Evolutionary conservation across 1,284 basidiomycete genomes (phyloP), one percentile per base, ranked within the genome.

Genomic region (Ustilago curta): DNA sequence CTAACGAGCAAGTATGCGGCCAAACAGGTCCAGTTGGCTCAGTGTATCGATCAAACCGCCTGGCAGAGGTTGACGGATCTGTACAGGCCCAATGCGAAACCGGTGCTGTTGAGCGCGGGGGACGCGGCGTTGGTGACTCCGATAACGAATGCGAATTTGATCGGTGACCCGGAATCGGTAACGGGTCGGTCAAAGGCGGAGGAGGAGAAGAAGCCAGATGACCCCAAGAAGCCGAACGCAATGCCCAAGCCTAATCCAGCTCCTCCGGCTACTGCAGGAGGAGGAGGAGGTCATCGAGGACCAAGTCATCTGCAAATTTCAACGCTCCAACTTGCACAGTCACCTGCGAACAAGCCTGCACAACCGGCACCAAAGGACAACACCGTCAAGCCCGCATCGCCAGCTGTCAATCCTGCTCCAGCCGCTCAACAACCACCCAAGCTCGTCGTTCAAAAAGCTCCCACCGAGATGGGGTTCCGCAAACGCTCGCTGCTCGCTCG

Each of bases 1-100:
- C 11, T 61, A n/a, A 55, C 69, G 0, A 70, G 62, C 21, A 40
- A 32, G 1, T 70, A 49, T 31, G 62, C 69, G 1, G 62, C 58
- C 0, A 57, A 65, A 31, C 69, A 70, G 43, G 69, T 70, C 0
- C 69, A 70, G 16, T 27, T 70, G 25, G 62, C 69, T 2, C 69
- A 70, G 43, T 70, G 69, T 25, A 40, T 70, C 49, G 27, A 44
- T 1, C 37, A 49, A 3, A 1, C 0, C 0, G 27, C 43, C 16
- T 70, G 69, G 69, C 31, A 58, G 9, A 40, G 35, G 23, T 32
- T 70, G 53, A 65, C 62, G 11, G 54, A 58, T 5, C 58, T 65
- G 62, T 70, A 65, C 31, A 44, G 42, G 25, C 69, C 69, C 0
- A 53, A 65, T 37, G 4, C 11, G 8, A 19, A n/a, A 40, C 37